phyloP scores from a whole-genome alignment of 306 rosid genomes.

The Prosopis cineraria region DNA sequence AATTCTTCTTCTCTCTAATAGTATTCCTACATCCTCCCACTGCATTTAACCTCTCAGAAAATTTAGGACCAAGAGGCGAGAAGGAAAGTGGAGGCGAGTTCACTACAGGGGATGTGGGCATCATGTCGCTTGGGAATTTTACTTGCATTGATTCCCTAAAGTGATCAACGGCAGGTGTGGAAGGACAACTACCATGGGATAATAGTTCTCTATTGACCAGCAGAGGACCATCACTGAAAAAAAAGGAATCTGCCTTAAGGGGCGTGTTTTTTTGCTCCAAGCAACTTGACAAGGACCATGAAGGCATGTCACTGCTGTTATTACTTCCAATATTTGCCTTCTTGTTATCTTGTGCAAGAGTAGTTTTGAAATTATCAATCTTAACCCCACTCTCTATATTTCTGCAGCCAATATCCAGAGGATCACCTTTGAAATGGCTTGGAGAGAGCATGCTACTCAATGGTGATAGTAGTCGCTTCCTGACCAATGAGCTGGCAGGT shows the following conservation, averaged over 20 bases:
- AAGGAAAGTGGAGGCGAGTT: constrained; percentile 60
- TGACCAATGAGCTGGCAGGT: constrained; percentile 61
- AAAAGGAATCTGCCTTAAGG: constrained; percentile 37
- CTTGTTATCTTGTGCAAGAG: constrained; percentile 64
- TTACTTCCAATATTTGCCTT: constrained; percentile 84
- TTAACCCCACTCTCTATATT: constrained; percentile 34
- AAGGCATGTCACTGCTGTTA: constrained; percentile 43
- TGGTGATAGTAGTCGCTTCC: constrained; percentile 88
- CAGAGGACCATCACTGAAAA: constrained; percentile 62
- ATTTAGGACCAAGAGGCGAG: constrained; percentile 92
- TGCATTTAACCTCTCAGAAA: constrained; percentile 67
- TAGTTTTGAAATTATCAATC: constrained; percentile 40
- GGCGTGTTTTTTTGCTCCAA: constrained; percentile 48
- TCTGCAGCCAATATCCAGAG: constrained; percentile 68
- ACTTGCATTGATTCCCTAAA: constrained; percentile 44
- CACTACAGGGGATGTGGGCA: constrained; percentile 46
- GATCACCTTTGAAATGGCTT: constrained; percentile 65
- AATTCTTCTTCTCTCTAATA: constrained; percentile 45
- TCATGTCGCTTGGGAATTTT: constrained; percentile 42
- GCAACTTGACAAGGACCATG: constrained; percentile 57
- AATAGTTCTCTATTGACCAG: constrained; percentile 41
- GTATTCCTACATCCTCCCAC: constrained; percentile 44
- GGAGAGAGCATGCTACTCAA: constrained; percentile 78
- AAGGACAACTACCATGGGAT: constrained; percentile 37
- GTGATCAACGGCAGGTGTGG: constrained; percentile 45